Evolutionary conservation across 2,329 filamentous ascomycete genomes (phyloP).

Genomic region (Didymella glomerata): DNA sequence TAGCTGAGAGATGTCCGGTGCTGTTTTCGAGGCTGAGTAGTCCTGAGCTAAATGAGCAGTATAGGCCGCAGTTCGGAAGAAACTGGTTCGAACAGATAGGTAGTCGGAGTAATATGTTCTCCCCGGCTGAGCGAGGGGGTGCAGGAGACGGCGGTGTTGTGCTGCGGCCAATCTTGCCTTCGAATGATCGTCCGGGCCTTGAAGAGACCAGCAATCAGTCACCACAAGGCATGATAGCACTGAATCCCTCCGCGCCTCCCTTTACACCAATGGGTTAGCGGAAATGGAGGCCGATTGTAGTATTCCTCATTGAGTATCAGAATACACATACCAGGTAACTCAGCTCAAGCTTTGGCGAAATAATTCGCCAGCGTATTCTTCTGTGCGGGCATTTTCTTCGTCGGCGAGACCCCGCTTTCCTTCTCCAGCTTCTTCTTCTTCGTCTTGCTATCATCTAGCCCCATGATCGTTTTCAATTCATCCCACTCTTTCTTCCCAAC

Average conservation of each 20-base stretch:
- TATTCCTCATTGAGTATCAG: neutral
- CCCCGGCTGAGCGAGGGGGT: neutral
- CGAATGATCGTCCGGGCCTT: neutral
- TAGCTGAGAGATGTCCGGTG: neutral
- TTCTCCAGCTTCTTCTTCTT: constrained; percentile 43
- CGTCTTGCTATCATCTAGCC: constrained; percentile 63
- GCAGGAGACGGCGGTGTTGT: too few species aligned
- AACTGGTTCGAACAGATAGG: constrained; percentile 6
- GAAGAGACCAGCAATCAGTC: neutral
- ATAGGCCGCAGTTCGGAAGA: constrained; percentile 1
- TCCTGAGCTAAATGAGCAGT: constrained; percentile 21
- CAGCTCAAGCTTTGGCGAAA: constrained; percentile 32
- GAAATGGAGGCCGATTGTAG: neutral
- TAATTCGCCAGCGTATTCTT: constrained; percentile 49
- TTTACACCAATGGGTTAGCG: neutral
- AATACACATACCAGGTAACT: neutral
- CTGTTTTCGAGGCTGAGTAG: constrained; percentile 11
- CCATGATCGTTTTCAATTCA: constrained; percentile 67
- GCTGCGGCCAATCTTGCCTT: too few species aligned
- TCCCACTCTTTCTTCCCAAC: constrained; percentile 69
- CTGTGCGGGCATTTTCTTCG: constrained; percentile 44
- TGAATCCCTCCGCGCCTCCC: neutral
- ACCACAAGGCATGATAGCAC: neutral
- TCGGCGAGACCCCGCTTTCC: constrained; percentile 33
- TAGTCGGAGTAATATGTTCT: neutral